Percentiles rank a stretch among this genome's conserved stretches.
These are phyloP conservation scores for Pistacia atlantica DNA, from an alignment of 345 rosid genomes.

Conservation along the genomic window DNA sequence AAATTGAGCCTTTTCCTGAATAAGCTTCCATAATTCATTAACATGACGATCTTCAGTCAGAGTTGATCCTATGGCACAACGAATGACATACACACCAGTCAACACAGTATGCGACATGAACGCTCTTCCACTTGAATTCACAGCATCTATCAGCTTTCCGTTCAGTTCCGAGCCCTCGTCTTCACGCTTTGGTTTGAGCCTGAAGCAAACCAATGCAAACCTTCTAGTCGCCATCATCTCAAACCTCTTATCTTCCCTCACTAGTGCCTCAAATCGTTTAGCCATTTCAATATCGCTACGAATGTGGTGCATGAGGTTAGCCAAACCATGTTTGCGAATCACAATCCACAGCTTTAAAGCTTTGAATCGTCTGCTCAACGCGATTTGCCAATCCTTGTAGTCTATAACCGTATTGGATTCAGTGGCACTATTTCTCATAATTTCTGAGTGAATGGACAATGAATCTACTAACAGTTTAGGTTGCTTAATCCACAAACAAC, in stretches of 20 bases:
- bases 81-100: constrained; percentile 19
- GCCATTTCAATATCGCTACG: constrained; percentile 30
- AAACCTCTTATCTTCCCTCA: constrained; percentile 24
- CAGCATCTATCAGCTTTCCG: constrained; percentile 12
- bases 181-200: constrained; percentile 17
- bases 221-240: constrained; percentile 28
- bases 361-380: constrained; percentile 30
- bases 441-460: constrained; percentile 14
- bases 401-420: constrained; percentile 20
- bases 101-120: constrained; percentile 34
- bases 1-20: constrained; percentile 23
- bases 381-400: constrained; percentile 42
- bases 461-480: constrained; percentile 11
- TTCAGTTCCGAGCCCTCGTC: constrained; percentile 6
- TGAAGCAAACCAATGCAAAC: constrained; percentile 47
- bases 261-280: constrained; percentile 32
- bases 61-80: constrained; percentile 27
- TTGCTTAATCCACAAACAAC: constrained; percentile 26
- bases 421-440: constrained; percentile 12
- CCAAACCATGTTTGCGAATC: constrained; percentile 32
- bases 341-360: constrained; percentile 44
- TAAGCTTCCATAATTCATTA: constrained; percentile 31
- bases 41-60: constrained; percentile 30
- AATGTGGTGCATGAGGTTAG: constrained; percentile 24
- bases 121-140: constrained; percentile 30